Percentiles rank a stretch among this genome's conserved stretches.
Evolutionary conservation across 148 eudicot genomes (phyloP).

Genomic region (Camellia sinensis): DNA sequence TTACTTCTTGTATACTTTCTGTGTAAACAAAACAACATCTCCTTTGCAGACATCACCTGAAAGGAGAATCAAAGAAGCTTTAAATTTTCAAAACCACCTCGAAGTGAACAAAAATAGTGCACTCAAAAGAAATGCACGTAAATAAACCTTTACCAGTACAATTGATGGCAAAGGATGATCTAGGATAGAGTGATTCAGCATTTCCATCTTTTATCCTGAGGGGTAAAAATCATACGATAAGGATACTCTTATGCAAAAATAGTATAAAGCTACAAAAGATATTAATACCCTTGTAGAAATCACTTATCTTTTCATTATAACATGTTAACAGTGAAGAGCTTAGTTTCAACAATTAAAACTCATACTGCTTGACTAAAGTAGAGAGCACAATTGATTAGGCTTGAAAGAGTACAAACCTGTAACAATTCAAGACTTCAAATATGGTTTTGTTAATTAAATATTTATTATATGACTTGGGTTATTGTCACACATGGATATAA

Average conservation of each 20-base stretch:
- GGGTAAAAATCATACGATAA: conserved; percentile 7
- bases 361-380: neutral
- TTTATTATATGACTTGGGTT: neutral
- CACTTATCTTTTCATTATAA: neutral
- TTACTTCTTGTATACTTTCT: conserved; percentile 68
- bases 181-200: conserved; percentile 68
- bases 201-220: conserved; percentile 68
- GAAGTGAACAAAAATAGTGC: neutral
- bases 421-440: neutral
- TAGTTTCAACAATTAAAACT: neutral
- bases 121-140: neutral
- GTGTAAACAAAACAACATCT: conserved; percentile 74
- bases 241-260: neutral
- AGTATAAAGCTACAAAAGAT: neutral
- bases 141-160: conserved; percentile 66
- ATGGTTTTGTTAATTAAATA: neutral
- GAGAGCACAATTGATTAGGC: neutral
- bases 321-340: neutral
- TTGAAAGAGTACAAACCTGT: neutral
- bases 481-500: neutral
- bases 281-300: neutral
- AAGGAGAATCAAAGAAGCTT: conserved; percentile 14
- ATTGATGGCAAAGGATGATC: conserved; percentile 62
- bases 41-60: conserved; percentile 95
- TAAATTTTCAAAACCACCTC: neutral